Conservation (phyloP, 805 yeast genomes). For the Ogataea thermomethanolica region DNA sequence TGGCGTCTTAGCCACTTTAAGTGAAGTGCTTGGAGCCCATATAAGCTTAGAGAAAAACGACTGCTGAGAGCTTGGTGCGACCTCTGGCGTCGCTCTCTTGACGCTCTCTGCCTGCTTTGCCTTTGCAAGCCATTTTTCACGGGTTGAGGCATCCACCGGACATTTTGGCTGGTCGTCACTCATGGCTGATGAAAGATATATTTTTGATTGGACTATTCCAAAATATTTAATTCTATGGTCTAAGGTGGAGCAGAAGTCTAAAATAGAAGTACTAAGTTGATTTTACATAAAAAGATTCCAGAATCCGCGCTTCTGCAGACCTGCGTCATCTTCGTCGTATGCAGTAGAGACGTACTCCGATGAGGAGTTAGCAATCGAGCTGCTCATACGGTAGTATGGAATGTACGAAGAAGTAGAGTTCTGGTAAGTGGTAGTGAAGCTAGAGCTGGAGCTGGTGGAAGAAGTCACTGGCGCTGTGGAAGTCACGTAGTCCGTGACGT, state of each 20-base stretch:
- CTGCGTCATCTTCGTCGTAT: conserved; percentile 9
- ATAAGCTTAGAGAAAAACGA: conserved; percentile 3
- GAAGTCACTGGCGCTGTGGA: conserved; percentile 7
- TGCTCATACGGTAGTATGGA: neutral
- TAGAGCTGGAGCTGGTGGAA: conserved; percentile 3
- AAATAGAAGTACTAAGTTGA: neutral
- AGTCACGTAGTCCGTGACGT: conserved; percentile 14
- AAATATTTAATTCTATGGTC: neutral
- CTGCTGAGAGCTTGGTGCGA: neutral
- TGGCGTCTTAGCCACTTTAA: neutral
- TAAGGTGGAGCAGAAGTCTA: neutral
- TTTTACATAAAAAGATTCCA: conserved; percentile 18
- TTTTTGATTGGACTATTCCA: conserved; percentile 12
- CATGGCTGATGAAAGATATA: conserved; percentile 18
- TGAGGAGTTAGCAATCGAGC: conserved; percentile 9
- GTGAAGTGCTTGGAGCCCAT: conserved; percentile 8
- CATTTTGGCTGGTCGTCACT: conserved; percentile 40
- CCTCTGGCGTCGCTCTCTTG: conserved; percentile 1
- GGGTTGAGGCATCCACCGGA: conserved; percentile 66
- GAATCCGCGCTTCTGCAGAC: conserved; percentile 19
- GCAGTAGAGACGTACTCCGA: conserved; percentile 12
- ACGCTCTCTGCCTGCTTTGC: conserved; percentile 22
- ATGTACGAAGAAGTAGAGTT: conserved; percentile 6
- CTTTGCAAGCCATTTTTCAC: conserved; percentile 54
- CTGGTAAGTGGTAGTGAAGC: conserved; percentile 6